A percentile compares a stretch with the other conserved stretches of the same genome.
Conservation (phyloP, 495 filamentous ascomycete species). For the Arthonia radiata region DNA sequence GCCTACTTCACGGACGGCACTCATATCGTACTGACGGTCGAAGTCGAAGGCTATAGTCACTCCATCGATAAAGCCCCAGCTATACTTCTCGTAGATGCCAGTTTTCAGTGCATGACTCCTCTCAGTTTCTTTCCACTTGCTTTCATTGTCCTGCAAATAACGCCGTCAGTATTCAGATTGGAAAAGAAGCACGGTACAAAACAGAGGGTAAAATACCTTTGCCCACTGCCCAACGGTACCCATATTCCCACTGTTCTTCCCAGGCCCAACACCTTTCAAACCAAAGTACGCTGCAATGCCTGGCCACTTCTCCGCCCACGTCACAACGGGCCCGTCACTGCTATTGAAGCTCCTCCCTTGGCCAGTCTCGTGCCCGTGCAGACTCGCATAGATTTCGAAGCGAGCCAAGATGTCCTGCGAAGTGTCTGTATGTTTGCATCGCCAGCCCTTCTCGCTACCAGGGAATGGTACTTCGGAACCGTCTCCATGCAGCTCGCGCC, state of each 20-base stretch:
- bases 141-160: constrained; percentile 11
- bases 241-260: constrained; percentile 7
- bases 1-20: constrained; percentile 8
- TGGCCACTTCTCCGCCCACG: constrained; percentile 16
- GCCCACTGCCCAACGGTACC: constrained; percentile 11
- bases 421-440: constrained; percentile 11
- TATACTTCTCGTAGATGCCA: constrained; percentile 11
- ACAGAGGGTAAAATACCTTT: no score
- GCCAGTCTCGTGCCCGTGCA: constrained; percentile 6
- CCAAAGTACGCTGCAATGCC: constrained; percentile 16
- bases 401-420: constrained; percentile 19
- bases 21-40: constrained; percentile 17
- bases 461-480: constrained; percentile 15
- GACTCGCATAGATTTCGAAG: constrained; percentile 16
- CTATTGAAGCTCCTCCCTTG: constrained; percentile 13
- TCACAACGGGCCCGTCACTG: constrained; percentile 11
- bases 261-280: constrained; percentile 11
- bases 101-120: constrained; percentile 14
- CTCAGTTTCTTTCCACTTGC: constrained; percentile 13
- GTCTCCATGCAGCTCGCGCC: constrained; percentile 11
- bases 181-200: no score
- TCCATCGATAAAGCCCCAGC: constrained; percentile 9
- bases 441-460: constrained; percentile 10
- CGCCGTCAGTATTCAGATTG: no score
- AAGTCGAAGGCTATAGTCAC: constrained; percentile 18